Evolutionary conservation across 1,284 basidiomycete species (phyloP), one percentile per base, ranked within the genome.

Genomic region (Irpex sp.): DNA sequence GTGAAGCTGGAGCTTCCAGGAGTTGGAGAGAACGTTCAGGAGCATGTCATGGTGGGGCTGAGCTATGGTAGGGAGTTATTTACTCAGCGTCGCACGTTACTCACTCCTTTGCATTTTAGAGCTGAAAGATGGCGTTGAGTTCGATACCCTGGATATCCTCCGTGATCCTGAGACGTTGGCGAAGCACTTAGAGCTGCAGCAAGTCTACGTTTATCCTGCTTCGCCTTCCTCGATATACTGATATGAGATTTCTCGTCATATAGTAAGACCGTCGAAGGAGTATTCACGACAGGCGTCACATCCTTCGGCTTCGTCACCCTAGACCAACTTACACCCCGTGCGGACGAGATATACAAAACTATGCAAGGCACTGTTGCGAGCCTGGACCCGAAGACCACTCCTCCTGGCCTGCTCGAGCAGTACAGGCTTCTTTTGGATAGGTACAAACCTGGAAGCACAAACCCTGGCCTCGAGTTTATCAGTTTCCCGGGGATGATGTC

Each of bases 1-100:
- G 64, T 72, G 51, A 69, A 71, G 48, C 64, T 77, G 58, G 67
- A 78, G 49, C 67, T 82, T 8, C 72, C 77, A 1, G 78, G 79
- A 10, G 80, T 82, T 0, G 81, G 81, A 5, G 72, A 73, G 59
- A 82, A 82, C 67, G 67, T 80, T 10, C 78, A 79, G 57, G 80
- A 81, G 61, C 80, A 82, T 63, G 37, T 66, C 5, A 68, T 65
- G 54, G 39, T 65, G 8, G 65, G 66, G 2, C 16, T 68, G 39
- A 62, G 67, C n/a, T 69, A 60, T n/a, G 67, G 68, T 70, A 49
- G 28, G 69, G 51, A 37, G 28, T 39, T 12, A 10, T 35, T 35
- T 54, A n/a, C 36, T 10, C 9, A 28, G 42, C 19, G 18, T 51
- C 21, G 14, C 48, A 18, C 48, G 48, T 21, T 18, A 10, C 9